Conservation (phyloP, 2,329 filamentous ascomycete genomes). For the Exophiala viscosa region DNA sequence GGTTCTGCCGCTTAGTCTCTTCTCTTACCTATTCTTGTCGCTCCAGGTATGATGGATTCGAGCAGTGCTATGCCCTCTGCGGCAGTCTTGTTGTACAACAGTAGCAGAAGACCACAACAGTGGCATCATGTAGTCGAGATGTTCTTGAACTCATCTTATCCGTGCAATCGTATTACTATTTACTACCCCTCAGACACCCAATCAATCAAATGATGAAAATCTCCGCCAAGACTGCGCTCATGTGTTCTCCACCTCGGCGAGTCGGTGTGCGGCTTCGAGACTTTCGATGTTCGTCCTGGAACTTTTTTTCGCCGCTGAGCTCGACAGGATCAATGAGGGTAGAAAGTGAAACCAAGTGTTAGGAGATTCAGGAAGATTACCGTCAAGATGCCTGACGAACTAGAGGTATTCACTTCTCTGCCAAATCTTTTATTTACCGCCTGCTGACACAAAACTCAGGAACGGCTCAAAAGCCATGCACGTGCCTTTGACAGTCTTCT, state of each 20-base stretch:
- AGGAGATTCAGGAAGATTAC: background rate
- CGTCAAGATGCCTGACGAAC: slow-evolving; percentile 22
- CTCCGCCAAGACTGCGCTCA: too few relatives aligned
- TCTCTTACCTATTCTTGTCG: too few relatives aligned
- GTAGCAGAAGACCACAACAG: too few relatives aligned
- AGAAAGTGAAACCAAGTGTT: background rate
- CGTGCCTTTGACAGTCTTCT: slow-evolving; percentile 82
- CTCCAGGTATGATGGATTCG: too few relatives aligned
- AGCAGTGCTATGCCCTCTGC: too few relatives aligned
- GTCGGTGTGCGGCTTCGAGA: slow-evolving; percentile 4
- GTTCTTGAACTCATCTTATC: too few relatives aligned
- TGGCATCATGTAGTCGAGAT: too few relatives aligned
- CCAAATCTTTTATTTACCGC: background rate
- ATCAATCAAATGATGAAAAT: too few relatives aligned
- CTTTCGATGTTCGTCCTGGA: slow-evolving; percentile 1
- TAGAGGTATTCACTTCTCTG: slow-evolving; percentile 18
- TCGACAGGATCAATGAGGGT: background rate
- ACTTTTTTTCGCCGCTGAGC: slow-evolving; percentile 1
- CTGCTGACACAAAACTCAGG: slow-evolving; percentile 34
- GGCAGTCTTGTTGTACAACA: too few relatives aligned
- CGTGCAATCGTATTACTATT: too few relatives aligned
- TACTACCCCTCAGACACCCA: too few relatives aligned
- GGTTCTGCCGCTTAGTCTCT: too few relatives aligned
- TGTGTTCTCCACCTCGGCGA: background rate
- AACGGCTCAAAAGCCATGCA: slow-evolving; percentile 52